Evolutionary conservation across 2,329 filamentous ascomycete species (phyloP).

Genomic region (Trichoderma afroharzianum): DNA sequence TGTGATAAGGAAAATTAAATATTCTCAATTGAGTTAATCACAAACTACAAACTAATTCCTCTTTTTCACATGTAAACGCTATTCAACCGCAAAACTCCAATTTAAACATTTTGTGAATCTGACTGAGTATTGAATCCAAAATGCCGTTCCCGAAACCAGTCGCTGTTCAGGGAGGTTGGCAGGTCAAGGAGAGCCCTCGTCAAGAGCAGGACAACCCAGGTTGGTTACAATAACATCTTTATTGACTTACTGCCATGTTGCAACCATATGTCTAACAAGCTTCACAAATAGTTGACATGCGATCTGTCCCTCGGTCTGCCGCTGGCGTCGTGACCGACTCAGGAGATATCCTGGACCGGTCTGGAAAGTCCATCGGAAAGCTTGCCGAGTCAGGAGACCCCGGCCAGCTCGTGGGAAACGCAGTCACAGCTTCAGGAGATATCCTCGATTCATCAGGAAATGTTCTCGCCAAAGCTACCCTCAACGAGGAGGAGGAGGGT

Average conservation of each 20-base stretch:
- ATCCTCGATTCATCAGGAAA: slow-evolving; percentile 38
- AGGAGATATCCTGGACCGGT: slow-evolving; percentile 43
- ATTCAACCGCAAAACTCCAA: slow-evolving; percentile 3
- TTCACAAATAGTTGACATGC: slow-evolving; percentile 25
- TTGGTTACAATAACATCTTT: slow-evolving; percentile 22
- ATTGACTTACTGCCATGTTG: neutral
- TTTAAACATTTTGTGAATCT: neutral
- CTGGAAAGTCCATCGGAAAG: slow-evolving; percentile 42
- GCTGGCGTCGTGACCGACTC: slow-evolving; percentile 42
- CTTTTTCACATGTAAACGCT: neutral
- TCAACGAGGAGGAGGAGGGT: slow-evolving; percentile 25
- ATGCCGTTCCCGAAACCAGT: slow-evolving; percentile 28
- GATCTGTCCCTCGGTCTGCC: slow-evolving; percentile 35
- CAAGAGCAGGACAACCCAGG: slow-evolving; percentile 30
- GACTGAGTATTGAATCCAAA: slow-evolving; percentile 6
- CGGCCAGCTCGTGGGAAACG: slow-evolving; percentile 40
- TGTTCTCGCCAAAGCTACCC: slow-evolving; percentile 39
- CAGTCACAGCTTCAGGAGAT: slow-evolving; percentile 35
- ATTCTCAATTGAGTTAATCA: neutral
- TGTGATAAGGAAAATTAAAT: neutral
- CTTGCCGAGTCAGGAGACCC: slow-evolving; percentile 39
- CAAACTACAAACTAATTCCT: neutral
- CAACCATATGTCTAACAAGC: neutral
- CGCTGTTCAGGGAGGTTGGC: slow-evolving; percentile 28
- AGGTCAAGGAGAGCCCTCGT: slow-evolving; percentile 29